Evolutionary conservation across 768 basidiomycete species (phyloP), one percentile per base, ranked within the genome.

Genomic region (Melanogaster broomeanus): DNA sequence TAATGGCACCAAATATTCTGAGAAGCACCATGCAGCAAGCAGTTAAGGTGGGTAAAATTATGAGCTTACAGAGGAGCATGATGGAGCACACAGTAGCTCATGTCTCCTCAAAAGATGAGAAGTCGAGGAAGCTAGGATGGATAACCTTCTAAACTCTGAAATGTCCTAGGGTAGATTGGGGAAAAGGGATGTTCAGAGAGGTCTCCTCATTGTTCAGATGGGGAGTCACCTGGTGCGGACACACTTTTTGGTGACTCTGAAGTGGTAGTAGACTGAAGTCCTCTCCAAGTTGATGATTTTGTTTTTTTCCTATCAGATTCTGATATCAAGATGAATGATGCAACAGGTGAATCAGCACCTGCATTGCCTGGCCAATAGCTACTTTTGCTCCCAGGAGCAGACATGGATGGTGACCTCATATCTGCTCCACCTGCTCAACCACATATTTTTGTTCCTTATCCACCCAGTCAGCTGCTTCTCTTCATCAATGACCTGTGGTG

Each of bases 81-180:
- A n/a, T n/a, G n/a, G n/a, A n/a, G n/a, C n/a, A n/a, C n/a, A n/a
- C n/a, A n/a, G n/a, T n/a, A n/a, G n/a, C n/a, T n/a, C n/a, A n/a
- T n/a, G n/a, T n/a, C n/a, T n/a, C n/a, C n/a, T n/a, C n/a, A n/a
- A n/a, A n/a, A n/a, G n/a, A n/a, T n/a, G n/a, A n/a, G n/a, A n/a
- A n/a, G n/a, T n/a, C n/a, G n/a, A n/a, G 90, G 90, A 1, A 93
- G 83, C 90, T 90, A 93, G 21, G 87, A 85, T 3, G 90, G 90
- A 64, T 93, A 93, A 13, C 84, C 84, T 57, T 88, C 87, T 16
- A 77, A 78, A 46, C 68, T 57, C 59, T 81, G 78, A 44, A 70
- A 72, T 2, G 50, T 27, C 50, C 68, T 61, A 7, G 68, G 65
- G 15, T 68, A 65, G 45, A 67, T 61, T 1, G 71, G 71, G 33